A percentile compares a stretch with the other conserved stretches of the same genome.
phyloP scores from a whole-genome alignment of 148 eudicot species.

The Arbutus unedo region DNA sequence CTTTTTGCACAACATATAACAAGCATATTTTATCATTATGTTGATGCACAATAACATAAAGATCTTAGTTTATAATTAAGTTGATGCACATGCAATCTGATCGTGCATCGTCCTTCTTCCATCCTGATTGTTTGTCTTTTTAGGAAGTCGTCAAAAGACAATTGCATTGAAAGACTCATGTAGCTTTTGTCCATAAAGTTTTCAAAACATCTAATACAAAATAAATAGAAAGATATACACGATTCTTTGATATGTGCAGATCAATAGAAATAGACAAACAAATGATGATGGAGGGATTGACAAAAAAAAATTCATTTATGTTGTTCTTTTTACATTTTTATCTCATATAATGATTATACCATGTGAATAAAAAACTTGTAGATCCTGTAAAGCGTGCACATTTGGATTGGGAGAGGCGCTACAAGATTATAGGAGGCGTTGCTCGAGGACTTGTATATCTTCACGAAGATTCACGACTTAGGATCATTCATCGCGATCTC shows the following conservation, averaged over 20 bases:
- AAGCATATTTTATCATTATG: no score
- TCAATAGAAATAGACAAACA: neutral
- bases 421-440: conserved; percentile 52
- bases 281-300: neutral
- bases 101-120: neutral
- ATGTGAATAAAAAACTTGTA: conserved; percentile 1
- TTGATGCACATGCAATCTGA: no score
- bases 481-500: conserved; percentile 57
- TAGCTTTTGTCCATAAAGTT: neutral
- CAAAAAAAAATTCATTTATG: neutral
- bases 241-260: neutral
- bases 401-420: conserved; percentile 49
- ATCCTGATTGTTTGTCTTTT: neutral
- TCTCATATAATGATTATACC: neutral
- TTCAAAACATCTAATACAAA: neutral
- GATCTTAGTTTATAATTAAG: no score
- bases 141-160: no score
- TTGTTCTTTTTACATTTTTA: neutral
- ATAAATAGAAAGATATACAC: no score
- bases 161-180: neutral
- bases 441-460: conserved; percentile 53
- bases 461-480: conserved; percentile 58
- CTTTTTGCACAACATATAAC: no score
- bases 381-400: conserved; percentile 32
- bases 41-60: no score